Evolutionary conservation across 2,329 filamentous ascomycete genomes (phyloP).

Genomic region (Penicillium sp.): DNA sequence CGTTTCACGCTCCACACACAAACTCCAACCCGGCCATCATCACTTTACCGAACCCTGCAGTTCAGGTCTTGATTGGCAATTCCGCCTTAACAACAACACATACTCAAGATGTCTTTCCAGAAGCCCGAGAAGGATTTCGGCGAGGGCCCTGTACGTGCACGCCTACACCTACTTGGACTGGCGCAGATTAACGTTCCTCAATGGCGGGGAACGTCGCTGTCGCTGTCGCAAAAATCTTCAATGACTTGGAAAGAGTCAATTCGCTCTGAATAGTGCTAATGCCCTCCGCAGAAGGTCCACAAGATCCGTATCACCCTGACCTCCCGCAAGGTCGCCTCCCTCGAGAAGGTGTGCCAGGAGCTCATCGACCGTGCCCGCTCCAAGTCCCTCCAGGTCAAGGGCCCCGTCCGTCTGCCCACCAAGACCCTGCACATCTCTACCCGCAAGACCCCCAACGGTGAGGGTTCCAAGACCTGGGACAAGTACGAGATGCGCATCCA

Average conservation of each 20-base stretch:
- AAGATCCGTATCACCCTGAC: conserved; percentile 98
- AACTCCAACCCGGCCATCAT: conserved; percentile 53
- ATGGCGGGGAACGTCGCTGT: conserved; percentile 7
- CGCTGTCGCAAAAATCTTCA: conserved; percentile 6
- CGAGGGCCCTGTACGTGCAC: conserved; percentile 72
- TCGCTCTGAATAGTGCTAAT: conserved; percentile 14
- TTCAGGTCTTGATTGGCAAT: conserved; percentile 77
- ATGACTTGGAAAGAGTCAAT: background rate
- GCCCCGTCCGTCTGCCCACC: conserved; percentile 94
- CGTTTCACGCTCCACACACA: conserved; percentile 21
- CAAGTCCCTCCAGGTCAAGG: conserved; percentile 99
- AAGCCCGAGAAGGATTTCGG: conserved; percentile 92
- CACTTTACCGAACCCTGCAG: conserved; percentile 74
- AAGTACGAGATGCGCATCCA: conserved; percentile 98
- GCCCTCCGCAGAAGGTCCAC: conserved; percentile 71
- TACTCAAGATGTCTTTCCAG: conserved; percentile 81
- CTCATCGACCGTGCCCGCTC: conserved; percentile 97
- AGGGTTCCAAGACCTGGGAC: conserved; percentile 99
- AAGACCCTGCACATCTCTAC: conserved; percentile 96
- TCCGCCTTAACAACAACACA: conserved; percentile 30
- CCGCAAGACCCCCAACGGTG: conserved; percentile 98
- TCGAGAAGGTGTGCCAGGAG: conserved; percentile 98
- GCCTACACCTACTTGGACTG: conserved; percentile 1
- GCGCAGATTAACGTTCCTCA: conserved; percentile 3
- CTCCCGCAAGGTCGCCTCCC: conserved; percentile 87